Conservation (phyloP, 2,329 filamentous ascomycete species). For the Chaetomium olivaceum region DNA sequence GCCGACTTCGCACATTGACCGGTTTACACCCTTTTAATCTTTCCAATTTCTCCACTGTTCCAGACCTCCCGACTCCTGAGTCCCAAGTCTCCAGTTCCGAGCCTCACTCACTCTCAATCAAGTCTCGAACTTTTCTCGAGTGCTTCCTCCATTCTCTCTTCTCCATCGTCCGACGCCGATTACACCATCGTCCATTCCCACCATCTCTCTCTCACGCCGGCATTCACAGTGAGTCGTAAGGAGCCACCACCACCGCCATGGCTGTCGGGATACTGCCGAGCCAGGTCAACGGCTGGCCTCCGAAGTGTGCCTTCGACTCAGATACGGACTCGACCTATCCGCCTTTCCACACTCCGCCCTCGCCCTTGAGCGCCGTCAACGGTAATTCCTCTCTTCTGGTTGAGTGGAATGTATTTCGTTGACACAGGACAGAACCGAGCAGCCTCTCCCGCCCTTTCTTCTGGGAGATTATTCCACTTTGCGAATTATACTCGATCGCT, state of each 20-base stretch:
- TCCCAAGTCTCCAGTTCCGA: not conserved
- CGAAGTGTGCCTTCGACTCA: not conserved
- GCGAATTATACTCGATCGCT: conserved; percentile 28
- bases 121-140: not conserved
- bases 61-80: not conserved
- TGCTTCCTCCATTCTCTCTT: not conserved
- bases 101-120: no score
- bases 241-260: conserved; percentile 11
- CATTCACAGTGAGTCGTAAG: not conserved
- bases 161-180: not conserved
- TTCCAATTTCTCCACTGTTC: not conserved
- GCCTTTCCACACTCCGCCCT: not conserved
- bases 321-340: conserved; percentile 3
- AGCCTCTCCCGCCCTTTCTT: conserved; percentile 22
- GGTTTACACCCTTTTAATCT: not conserved
- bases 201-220: not conserved
- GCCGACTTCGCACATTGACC: not conserved
- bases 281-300: conserved; percentile 6
- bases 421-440: not conserved
- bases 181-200: not conserved
- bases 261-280: conserved; percentile 18
- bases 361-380: not conserved
- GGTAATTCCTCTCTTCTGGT: not conserved
- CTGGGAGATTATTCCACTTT: conserved; percentile 26
- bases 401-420: not conserved